A percentile compares a stretch with the other conserved stretches of the same genome.
Evolutionary conservation across 2,329 filamentous ascomycete genomes (phyloP).

Genomic region (Fusarium tanahbumbuense): DNA sequence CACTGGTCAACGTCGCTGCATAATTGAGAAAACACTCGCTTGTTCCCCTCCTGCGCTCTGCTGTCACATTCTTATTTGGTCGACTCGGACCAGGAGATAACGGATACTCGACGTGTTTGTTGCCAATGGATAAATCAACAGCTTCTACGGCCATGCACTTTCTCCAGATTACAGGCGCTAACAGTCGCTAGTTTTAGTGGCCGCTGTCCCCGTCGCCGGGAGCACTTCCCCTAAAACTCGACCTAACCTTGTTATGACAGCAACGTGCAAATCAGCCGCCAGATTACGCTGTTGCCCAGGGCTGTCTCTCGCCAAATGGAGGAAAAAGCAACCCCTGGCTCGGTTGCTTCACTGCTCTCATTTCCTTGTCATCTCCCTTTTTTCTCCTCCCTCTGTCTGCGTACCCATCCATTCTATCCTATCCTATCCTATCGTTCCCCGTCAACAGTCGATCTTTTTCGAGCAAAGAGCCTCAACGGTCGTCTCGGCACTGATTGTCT

Average conservation of each 20-base stretch:
- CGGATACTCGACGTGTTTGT: constrained; percentile 4
- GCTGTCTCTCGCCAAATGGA: constrained; percentile 12
- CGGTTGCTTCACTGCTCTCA: constrained; percentile 15
- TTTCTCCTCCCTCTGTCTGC: constrained; percentile 6
- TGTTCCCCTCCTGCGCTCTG: constrained; percentile 24
- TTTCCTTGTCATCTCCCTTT: constrained; percentile 30
- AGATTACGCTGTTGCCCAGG: constrained; percentile 13
- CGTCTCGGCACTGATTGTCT: constrained; percentile 26
- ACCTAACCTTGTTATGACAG: constrained; percentile 23
- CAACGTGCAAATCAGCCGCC: constrained; percentile 24
- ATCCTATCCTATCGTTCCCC: constrained; percentile 4
- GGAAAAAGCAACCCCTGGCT: constrained; percentile 31
- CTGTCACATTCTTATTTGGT: constrained; percentile 32
- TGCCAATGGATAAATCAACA: constrained; percentile 29
- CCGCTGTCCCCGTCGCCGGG: constrained; percentile 30
- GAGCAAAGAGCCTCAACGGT: constrained; percentile 32
- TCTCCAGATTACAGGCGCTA: constrained; percentile 28
- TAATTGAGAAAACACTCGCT: constrained; percentile 3
- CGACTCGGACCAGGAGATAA: constrained; percentile 12
- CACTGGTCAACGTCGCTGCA: constrained; percentile 23
- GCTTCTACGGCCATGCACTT: constrained; percentile 13
- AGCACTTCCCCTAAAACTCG: constrained; percentile 18
- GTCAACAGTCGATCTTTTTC: constrained; percentile 8
- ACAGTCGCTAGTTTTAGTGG: constrained; percentile 35
- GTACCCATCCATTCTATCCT: neutral